A percentile compares a stretch with the other conserved stretches of the same genome.
These are phyloP conservation scores for Eutrema japonicum DNA, from an alignment of 345 rosid genomes.

Conservation along the genomic window DNA sequence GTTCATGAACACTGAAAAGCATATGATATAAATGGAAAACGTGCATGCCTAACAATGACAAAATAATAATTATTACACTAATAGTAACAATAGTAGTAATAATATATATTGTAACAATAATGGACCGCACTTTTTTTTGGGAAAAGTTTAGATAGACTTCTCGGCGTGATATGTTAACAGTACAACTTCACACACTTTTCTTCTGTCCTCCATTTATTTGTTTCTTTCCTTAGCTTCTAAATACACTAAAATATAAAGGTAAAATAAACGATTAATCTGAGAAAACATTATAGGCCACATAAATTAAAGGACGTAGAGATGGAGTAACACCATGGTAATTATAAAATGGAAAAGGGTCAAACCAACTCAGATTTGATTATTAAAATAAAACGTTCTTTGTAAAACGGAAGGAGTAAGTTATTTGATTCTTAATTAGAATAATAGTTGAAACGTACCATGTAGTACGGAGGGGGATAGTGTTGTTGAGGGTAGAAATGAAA, in stretches of 20 bases:
- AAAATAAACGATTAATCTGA: neutral
- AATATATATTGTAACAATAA: conserved; percentile 1
- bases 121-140: conserved; percentile 22
- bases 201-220: conserved; percentile 18
- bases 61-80: conserved; percentile 19
- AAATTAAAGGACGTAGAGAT: neutral
- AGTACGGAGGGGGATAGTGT: conserved; percentile 47
- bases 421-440: no score
- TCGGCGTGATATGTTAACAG: conserved; percentile 39
- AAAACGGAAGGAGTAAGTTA: no score
- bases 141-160: conserved; percentile 24
- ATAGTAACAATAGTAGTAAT: conserved; percentile 4
- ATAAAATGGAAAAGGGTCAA: conserved; percentile 28
- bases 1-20: conserved; percentile 26
- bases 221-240: conserved; percentile 1
- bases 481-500: conserved; percentile 43
- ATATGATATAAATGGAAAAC: conserved; percentile 39
- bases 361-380: neutral
- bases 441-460: conserved; percentile 51
- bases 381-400: no score
- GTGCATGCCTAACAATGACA: conserved; percentile 33
- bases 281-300: neutral
- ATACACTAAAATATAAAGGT: no score
- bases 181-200: neutral
- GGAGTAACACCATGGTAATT: conserved; percentile 5